Evolutionary conservation across 345 rosid species (phyloP).

Genomic region (Microcos paniculata): DNA sequence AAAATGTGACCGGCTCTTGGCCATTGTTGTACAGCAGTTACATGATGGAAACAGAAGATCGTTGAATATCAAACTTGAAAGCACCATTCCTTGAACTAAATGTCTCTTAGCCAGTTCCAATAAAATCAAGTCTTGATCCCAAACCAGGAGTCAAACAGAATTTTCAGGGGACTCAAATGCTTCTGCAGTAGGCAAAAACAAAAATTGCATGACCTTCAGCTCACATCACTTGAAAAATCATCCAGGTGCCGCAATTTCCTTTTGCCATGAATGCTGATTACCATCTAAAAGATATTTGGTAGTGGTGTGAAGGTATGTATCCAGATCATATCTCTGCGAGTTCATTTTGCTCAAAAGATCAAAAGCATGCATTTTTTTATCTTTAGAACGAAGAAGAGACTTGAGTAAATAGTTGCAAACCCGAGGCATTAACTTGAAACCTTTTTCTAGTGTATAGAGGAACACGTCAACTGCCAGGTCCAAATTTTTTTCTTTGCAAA

Average conservation of each 20-base stretch:
- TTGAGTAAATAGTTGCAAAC: slow-evolving; percentile 58
- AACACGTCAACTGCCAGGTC: slow-evolving; percentile 66
- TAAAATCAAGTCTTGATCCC: background rate
- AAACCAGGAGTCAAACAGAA: background rate
- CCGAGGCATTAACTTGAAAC: slow-evolving; percentile 48
- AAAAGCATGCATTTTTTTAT: slow-evolving; percentile 36
- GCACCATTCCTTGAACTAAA: background rate
- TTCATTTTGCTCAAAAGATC: slow-evolving; percentile 56
- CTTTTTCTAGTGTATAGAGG: slow-evolving; percentile 63
- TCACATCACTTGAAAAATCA: slow-evolving; percentile 16
- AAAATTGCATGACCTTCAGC: background rate
- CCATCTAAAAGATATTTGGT: slow-evolving; percentile 36
- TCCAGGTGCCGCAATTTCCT: slow-evolving; percentile 27
- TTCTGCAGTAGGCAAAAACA: slow-evolving; percentile 5
- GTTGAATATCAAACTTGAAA: background rate
- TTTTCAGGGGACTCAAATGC: background rate
- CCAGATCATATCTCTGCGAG: slow-evolving; percentile 58
- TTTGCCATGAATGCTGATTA: slow-evolving; percentile 8
- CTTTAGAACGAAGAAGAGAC: slow-evolving; percentile 42
- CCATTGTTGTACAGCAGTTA: slow-evolving; percentile 18
- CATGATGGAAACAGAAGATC: slow-evolving; percentile 1
- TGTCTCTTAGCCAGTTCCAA: slow-evolving; percentile 3
- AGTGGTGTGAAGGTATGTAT: slow-evolving; percentile 34
- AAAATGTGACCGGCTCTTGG: slow-evolving; percentile 3
- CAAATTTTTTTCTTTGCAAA: slow-evolving; percentile 51